Percentiles rank a stretch among this genome's conserved stretches.
Evolutionary conservation across 2,329 filamentous ascomycete species (phyloP).

Genomic region (Colletotrichum limetticola): DNA sequence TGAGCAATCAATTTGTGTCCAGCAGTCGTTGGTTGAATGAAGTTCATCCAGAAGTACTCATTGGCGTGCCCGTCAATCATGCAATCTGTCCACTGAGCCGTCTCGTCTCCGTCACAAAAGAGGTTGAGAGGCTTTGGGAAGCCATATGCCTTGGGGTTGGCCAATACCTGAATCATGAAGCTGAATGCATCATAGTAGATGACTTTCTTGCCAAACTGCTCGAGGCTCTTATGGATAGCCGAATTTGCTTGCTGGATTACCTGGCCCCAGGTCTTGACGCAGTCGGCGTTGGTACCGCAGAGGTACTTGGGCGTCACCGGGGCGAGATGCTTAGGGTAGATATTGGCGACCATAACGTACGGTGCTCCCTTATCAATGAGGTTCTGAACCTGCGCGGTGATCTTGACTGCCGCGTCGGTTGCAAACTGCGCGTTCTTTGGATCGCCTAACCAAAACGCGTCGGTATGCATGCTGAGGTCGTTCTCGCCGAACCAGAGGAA

Average conservation of each 20-base stretch:
- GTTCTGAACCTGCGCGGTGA: not conserved
- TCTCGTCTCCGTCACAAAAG: not conserved
- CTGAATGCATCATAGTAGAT: not conserved
- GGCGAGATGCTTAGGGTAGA: not conserved
- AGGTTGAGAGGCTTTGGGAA: not conserved
- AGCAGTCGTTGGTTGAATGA: constrained; percentile 14
- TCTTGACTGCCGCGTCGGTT: constrained; percentile 7
- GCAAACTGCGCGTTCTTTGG: constrained; percentile 8
- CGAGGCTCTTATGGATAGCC: not conserved
- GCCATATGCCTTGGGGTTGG: not conserved
- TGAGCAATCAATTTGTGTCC: constrained; percentile 11
- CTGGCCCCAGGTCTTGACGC: not conserved
- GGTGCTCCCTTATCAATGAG: not conserved
- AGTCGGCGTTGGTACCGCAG: not conserved
- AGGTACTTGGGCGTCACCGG: not conserved
- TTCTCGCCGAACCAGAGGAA: not conserved
- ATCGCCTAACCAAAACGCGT: constrained; percentile 16
- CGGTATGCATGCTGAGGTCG: constrained; percentile 15
- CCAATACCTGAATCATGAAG: not conserved
- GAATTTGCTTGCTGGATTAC: not conserved
- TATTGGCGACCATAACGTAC: not conserved
- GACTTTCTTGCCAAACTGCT: not conserved
- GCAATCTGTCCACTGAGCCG: not conserved
- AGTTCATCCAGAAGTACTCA: constrained; percentile 24
- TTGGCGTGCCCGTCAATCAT: not conserved